These are phyloP conservation scores for Pichia deserticola DNA, from an alignment of 805 yeast genomes.

Conservation along the genomic window DNA sequence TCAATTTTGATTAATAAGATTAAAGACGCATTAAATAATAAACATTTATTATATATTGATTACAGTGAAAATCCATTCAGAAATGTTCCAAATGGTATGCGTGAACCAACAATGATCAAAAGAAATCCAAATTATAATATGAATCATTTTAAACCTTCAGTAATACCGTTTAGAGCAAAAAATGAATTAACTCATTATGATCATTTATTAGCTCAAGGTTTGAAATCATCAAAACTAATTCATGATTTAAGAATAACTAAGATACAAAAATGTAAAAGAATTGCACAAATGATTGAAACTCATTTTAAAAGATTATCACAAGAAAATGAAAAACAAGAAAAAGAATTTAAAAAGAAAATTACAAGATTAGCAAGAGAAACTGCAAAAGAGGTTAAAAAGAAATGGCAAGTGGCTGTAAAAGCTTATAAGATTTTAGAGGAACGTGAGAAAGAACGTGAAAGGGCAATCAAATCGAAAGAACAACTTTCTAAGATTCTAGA, in stretches of 20 bases:
- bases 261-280: conserved; percentile 58
- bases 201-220: conserved; percentile 69
- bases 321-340: conserved; percentile 74
- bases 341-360: conserved; percentile 67
- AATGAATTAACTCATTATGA: conserved; percentile 53
- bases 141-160: conserved; percentile 27
- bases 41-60: conserved; percentile 37
- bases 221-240: conserved; percentile 60
- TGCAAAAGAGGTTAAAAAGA: conserved; percentile 75
- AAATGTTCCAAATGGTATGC: conserved; percentile 36
- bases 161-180: conserved; percentile 34
- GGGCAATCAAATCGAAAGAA: conserved; percentile 74
- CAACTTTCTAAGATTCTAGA: conserved; percentile 83
- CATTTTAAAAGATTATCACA: conserved; percentile 84
- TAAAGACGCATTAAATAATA: conserved; percentile 38
- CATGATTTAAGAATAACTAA: conserved; percentile 58
- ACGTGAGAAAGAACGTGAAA: conserved; percentile 70
- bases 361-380: conserved; percentile 71
- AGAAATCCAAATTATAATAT: conserved; percentile 25
- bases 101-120: conserved; percentile 33
- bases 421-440: conserved; percentile 68
- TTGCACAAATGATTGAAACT: conserved; percentile 75
- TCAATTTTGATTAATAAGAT: conserved; percentile 34
- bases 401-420: conserved; percentile 87
- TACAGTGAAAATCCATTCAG: conserved; percentile 37